A percentile compares a stretch with the other conserved stretches of the same genome.
phyloP scores from a whole-genome alignment of 805 yeast genomes.

The Kuraishia floccosa region DNA sequence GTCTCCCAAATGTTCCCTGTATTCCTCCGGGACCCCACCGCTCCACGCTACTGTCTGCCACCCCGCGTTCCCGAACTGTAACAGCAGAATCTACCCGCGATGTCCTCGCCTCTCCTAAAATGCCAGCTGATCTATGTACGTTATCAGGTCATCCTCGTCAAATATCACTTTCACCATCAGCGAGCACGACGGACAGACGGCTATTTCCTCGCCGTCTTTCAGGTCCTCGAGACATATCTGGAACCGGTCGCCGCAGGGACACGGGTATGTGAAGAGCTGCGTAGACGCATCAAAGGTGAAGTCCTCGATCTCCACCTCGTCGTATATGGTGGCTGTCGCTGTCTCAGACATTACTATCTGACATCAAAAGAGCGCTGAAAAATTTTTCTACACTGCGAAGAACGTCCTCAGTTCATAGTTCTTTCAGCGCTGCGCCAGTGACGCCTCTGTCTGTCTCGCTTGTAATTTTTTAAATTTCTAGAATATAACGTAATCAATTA shows the following conservation, averaged over 20 bases:
- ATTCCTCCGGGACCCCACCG: too few relatives aligned
- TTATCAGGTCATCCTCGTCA: constrained; percentile 50
- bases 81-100: too few relatives aligned
- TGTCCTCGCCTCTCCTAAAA: too few relatives aligned
- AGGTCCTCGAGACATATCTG: constrained; percentile 80
- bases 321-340: constrained; percentile 43
- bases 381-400: too few relatives aligned
- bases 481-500: too few relatives aligned
- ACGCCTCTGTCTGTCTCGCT: too few relatives aligned
- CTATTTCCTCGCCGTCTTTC: constrained; percentile 84
- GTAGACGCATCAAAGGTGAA: constrained; percentile 82
- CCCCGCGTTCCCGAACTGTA: too few relatives aligned
- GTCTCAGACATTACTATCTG: neutral
- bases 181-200: constrained; percentile 95
- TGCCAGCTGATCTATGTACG: constrained; percentile 22
- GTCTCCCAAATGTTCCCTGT: too few relatives aligned
- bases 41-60: too few relatives aligned
- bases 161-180: constrained; percentile 86
- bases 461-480: too few relatives aligned
- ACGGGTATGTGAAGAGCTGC: constrained; percentile 83
- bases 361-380: neutral
- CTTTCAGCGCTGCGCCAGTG: too few relatives aligned
- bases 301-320: constrained; percentile 94
- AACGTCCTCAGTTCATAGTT: too few relatives aligned
- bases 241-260: constrained; percentile 96